Base-by-base conservation (phyloP, 176 grass and related monocot species). In the Lolium perenne region DNA sequence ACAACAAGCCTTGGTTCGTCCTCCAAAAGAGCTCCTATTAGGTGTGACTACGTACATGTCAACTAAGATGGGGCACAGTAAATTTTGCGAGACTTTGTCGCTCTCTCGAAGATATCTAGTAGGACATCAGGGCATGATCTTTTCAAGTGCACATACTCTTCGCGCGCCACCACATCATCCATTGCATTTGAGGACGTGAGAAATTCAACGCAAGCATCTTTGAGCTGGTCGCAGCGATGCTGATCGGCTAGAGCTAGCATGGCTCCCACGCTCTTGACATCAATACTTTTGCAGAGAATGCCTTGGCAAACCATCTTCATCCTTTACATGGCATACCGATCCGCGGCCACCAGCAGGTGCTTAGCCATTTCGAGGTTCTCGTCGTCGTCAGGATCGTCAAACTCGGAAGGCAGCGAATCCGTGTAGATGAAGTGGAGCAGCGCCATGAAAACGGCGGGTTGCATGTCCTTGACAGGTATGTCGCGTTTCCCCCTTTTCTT, bases 381-480 rank as follows among this genome's bases (percentile, higher is more conserved):
- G 0, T 51, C 22, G 7, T 7, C n/a, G 40, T 43, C 17, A 43
- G 43, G 8, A 0, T 70, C 40, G 17, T n/a, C 38, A 8, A n/a
- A 35, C 32, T 35, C 20, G 17, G 17, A 20, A n/a, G 67, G 67
- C 35, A 70, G n/a, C 10, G 17, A 5, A 3, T 70, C 67, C 17
- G 67, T 70, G 67, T 70, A 70, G 67, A 74, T 50, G 23, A 74
- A 50, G 7, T 74, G 46, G 47, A 74, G 71, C 21, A 74, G 22
- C 6, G 71, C 71, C 71, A 13, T 74, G 46, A 74, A 74, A 26
- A 74, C 71, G 15, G 10, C 21, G 13, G 71, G 71, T 22, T 50
- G 43, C 46, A 74, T 74, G 2, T 74, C 71, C 25, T 74, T 10
- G 46, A 50, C 46, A 3, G 10, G 12, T 16, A 74, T 48, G 43